Percentiles rank a stretch among this genome's conserved stretches.
Evolutionary conservation across 2,329 filamentous ascomycete genomes (phyloP).

Genomic region (Trichoderma sp.): DNA sequence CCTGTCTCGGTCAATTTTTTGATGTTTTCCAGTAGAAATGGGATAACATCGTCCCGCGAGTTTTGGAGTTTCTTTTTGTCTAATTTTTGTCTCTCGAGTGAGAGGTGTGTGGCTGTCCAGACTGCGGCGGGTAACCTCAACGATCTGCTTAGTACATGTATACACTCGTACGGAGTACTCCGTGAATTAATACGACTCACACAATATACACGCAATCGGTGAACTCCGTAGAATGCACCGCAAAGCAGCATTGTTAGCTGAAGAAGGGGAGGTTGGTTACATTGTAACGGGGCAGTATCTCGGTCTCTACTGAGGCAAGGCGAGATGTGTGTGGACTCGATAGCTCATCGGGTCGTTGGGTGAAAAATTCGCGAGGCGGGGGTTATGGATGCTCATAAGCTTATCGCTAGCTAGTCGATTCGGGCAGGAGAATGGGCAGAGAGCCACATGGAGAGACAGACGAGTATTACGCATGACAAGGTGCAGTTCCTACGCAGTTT

Average conservation of each 20-base stretch:
- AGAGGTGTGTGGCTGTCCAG: neutral
- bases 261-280: neutral
- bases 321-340: neutral
- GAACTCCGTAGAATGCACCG: neutral
- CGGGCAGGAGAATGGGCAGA: neutral
- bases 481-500: neutral
- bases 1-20: slow-evolving; percentile 19
- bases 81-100: neutral
- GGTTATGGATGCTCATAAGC: neutral
- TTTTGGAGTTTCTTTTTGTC: neutral
- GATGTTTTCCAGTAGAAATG: neutral
- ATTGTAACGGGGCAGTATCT: neutral
- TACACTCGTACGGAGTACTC: too few species aligned
- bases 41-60: neutral
- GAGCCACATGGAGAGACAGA: neutral
- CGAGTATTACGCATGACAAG: neutral
- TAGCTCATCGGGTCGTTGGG: neutral
- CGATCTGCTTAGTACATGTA: too few species aligned
- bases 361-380: neutral
- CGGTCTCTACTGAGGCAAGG: neutral
- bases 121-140: too few species aligned
- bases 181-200: neutral
- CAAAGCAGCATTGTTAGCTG: neutral
- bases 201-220: neutral
- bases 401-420: neutral